Conservation (phyloP, 2,329 filamentous ascomycete genomes). For the Exophiala phaeomuriformis region DNA sequence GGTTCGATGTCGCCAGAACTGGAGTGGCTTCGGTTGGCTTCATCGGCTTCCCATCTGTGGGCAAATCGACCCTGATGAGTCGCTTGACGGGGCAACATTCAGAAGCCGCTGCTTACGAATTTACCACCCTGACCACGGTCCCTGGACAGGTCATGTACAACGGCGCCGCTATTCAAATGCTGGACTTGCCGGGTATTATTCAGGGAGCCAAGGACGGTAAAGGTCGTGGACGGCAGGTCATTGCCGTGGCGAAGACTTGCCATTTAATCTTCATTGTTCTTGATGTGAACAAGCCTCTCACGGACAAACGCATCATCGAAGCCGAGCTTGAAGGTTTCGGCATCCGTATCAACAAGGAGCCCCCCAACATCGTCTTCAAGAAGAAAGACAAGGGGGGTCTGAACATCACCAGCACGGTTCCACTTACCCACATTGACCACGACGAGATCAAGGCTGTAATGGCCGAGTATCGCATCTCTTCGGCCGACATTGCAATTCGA, state of each 20-base stretch:
- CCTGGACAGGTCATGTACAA: constrained; percentile 95
- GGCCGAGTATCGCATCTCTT: constrained; percentile 93
- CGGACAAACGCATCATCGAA: constrained; percentile 94
- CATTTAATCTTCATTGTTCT: constrained; percentile 98
- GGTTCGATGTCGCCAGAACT: constrained; percentile 95
- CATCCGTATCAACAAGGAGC: constrained; percentile 93
- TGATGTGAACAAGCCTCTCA: constrained; percentile 96
- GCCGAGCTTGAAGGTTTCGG: constrained; percentile 93
- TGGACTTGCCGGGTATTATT: constrained; percentile 97
- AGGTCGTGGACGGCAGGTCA: constrained; percentile 94
- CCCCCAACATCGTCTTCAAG: constrained; percentile 97
- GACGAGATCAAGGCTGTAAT: constrained; percentile 98
- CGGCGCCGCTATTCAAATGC: constrained; percentile 94
- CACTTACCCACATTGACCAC: constrained; percentile 82
- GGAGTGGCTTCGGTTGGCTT: constrained; percentile 96
- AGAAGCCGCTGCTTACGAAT: constrained; percentile 94
- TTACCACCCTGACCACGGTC: constrained; percentile 95
- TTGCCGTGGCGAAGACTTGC: constrained; percentile 97
- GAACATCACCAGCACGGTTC: constrained; percentile 90
- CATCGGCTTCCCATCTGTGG: constrained; percentile 96
- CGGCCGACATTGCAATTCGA: constrained; percentile 92
- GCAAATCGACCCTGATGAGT: constrained; percentile 97
- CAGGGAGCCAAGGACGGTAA: constrained; percentile 97
- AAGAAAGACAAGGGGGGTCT: constrained; percentile 99
- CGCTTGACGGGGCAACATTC: constrained; percentile 91